Base-by-base conservation (phyloP, 495 filamentous ascomycete species). In the Trichocladium antarcticum region DNA sequence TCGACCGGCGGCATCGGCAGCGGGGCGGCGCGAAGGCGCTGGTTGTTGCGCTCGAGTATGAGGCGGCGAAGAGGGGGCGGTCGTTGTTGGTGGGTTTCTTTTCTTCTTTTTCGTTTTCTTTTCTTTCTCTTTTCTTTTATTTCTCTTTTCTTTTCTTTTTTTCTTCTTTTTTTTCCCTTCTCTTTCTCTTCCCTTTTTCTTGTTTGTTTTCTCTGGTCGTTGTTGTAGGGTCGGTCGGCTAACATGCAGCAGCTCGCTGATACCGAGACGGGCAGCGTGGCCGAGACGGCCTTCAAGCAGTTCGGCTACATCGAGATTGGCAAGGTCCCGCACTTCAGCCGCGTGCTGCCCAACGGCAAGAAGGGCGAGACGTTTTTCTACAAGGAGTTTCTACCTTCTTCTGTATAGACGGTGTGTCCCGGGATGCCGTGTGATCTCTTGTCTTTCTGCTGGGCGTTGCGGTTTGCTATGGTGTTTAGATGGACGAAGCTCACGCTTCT, bases 311-410 rank as follows among this genome's bases (percentile, higher is more conserved):
- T 45, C 11, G 60, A 68, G 53, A 53, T 64, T 16, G 65, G 66
- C 40, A 62, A 59, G 42, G 57, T 69, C 12, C 68, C 68, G 20
- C 54, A 55, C 12, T 70, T 65, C 44, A 62, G 58, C 29, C 57
- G 54, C 1, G 55, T 54, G 8, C 46, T 54, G 16, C 53, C 59
- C 7, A 58, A 49, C 12, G 59, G 56, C 38, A 55, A 57, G 22
- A 66, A 60, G 53, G 64, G 64, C 49, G 60, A 62, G 36, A 64
- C 65, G 0, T 66, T 69, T 38, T 71, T 68, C 46, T 71, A 68
- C 45, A 70, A 71, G 49, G 58, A 67, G 45, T 46, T 67, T n/a
- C 16, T 24, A 14, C 38, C 41, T 12, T 37, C 39, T 4, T 19
- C 41, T n/a, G n/a, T n/a, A 38, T 45, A 44, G 11, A 20, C 11